Percentiles rank a stretch among this genome's conserved stretches.
These are phyloP conservation scores for Phytophthora aleatoria DNA, from an alignment of 352 stramenopile genomes.

Conservation along the genomic window DNA sequence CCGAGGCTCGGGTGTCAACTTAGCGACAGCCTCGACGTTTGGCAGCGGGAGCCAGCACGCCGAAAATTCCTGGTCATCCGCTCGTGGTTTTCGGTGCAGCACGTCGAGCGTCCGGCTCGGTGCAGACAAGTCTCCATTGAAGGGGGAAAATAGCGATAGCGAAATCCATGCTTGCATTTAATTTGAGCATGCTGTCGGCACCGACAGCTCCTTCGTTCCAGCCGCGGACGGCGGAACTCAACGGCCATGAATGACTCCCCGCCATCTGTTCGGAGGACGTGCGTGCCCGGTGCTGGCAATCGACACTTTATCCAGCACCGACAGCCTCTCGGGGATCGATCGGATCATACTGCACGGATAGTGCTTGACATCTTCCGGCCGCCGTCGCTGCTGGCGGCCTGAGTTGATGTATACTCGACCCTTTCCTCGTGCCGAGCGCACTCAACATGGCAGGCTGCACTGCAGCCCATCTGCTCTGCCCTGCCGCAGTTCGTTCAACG, in stretches of 20 bases:
- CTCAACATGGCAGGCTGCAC: slow-evolving; percentile 8
- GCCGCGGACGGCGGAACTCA: slow-evolving; percentile 21
- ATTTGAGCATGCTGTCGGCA: slow-evolving; percentile 21
- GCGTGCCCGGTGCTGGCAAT: slow-evolving; percentile 18
- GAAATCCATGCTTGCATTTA: not conserved
- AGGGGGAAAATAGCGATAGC: slow-evolving; percentile 8
- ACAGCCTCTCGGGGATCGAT: slow-evolving; percentile 10
- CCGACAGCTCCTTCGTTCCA: slow-evolving; percentile 23
- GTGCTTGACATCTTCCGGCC: slow-evolving; percentile 26
- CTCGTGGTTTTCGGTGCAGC: slow-evolving; percentile 36
- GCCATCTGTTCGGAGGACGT: slow-evolving; percentile 26
- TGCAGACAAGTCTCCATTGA: slow-evolving; percentile 22
- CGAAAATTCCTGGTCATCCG: slow-evolving; percentile 41
- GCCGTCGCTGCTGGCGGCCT: slow-evolving; percentile 1
- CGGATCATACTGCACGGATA: slow-evolving; percentile 29
- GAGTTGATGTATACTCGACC: slow-evolving; percentile 5
- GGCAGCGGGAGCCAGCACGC: slow-evolving; percentile 19
- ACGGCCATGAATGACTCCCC: slow-evolving; percentile 14
- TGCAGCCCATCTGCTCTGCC: slow-evolving; percentile 1
- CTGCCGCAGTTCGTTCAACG: not conserved
- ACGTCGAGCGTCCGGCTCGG: slow-evolving; percentile 12
- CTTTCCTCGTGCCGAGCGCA: slow-evolving; percentile 9
- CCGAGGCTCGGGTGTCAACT: slow-evolving; percentile 8
- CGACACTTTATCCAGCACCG: slow-evolving; percentile 22
- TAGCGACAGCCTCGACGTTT: slow-evolving; percentile 12